Evolutionary conservation across 345 rosid genomes (phyloP).

Genomic region (Cardamine occulta): DNA sequence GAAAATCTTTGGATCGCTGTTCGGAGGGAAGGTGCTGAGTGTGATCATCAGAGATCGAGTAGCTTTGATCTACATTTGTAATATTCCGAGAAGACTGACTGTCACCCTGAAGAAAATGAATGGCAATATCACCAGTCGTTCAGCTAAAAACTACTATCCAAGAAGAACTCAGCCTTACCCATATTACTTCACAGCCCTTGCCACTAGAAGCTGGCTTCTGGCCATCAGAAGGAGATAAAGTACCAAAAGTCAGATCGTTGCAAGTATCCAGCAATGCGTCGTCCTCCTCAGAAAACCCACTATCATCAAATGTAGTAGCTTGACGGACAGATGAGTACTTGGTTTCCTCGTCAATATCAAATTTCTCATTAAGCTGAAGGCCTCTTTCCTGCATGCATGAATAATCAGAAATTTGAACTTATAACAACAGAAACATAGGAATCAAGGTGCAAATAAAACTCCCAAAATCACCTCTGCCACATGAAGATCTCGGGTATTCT

Average conservation of each 20-base stretch:
- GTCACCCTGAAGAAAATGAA: conserved; percentile 58
- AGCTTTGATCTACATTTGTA: conserved; percentile 46
- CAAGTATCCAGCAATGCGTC: conserved; percentile 61
- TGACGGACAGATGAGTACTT: conserved; percentile 79
- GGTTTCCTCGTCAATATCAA: conserved; percentile 80
- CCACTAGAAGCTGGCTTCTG: conserved; percentile 49
- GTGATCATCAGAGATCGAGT: conserved; percentile 47
- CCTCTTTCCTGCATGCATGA: conserved; percentile 81
- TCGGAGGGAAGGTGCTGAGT: conserved; percentile 53
- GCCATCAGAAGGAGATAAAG: conserved; percentile 48
- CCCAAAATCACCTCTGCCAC: conserved; percentile 73
- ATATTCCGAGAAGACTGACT: conserved; percentile 49
- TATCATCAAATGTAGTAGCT: conserved; percentile 62
- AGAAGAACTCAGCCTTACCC: conserved; percentile 34
- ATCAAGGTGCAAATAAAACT: conserved; percentile 20
- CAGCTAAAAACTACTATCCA: conserved; percentile 22
- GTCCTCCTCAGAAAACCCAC: conserved; percentile 78
- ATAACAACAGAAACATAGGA: not conserved
- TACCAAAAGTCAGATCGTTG: conserved; percentile 69
- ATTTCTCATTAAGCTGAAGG: conserved; percentile 55
- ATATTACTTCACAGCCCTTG: conserved; percentile 50
- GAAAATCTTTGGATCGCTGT: conserved; percentile 45
- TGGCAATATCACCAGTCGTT: conserved; percentile 11
- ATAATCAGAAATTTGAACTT: conserved; percentile 9
- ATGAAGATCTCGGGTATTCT: conserved; percentile 83